Evolutionary conservation across 208 protist species (phyloP), one percentile per base, ranked within the genome.

Genomic region (Trypanosoma mega): DNA sequence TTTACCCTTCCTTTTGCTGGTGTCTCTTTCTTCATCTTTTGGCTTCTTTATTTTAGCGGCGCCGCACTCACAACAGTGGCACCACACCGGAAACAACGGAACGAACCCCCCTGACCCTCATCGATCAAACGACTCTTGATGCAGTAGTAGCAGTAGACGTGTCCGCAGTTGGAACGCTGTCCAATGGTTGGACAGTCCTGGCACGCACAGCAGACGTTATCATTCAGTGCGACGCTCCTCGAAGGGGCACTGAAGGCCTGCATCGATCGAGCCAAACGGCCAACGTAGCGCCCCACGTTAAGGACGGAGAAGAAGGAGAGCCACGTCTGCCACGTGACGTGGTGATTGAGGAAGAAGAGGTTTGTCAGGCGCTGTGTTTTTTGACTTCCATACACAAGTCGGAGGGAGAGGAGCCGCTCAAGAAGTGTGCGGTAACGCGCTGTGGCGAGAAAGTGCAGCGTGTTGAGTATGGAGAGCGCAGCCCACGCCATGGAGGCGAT

Each of bases 71-170:
- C 74, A 31, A 96, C 85, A 4, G 73, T 60, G 24, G 78, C 64
- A 2, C 82, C 85, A 43, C 90, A 96, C 31, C 65, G 69, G 21
- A 75, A 63, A 60, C 90, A 96, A 2, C 80, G 77, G 48, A 96
- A 96, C 3, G 90, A 91, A 14, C 80, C 82, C 0, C 71, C 58
- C 1, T 74, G 31, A 34, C 78, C 54, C 24, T 63, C 69, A 50
- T 93, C 82, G 21, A 84, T 50, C 18, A 95, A 70, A 1, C 90
- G 76, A 66, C 87, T 87, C 61, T 89, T 86, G 60, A 96, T 94
- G 63, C 92, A 97, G 80, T 97, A 96, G 59, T 97, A 96, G 73
- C 92, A 97, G 60, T 94, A 97, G 11, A 87, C 52, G 46, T 97
- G 92, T 0, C 87, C 87, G 75, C 92, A 97, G 71, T 91, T 92